Evolutionary conservation across 192 early-diverging fungal species (phyloP), one percentile per base, ranked within the genome.

Genomic region (Podila horticola): DNA sequence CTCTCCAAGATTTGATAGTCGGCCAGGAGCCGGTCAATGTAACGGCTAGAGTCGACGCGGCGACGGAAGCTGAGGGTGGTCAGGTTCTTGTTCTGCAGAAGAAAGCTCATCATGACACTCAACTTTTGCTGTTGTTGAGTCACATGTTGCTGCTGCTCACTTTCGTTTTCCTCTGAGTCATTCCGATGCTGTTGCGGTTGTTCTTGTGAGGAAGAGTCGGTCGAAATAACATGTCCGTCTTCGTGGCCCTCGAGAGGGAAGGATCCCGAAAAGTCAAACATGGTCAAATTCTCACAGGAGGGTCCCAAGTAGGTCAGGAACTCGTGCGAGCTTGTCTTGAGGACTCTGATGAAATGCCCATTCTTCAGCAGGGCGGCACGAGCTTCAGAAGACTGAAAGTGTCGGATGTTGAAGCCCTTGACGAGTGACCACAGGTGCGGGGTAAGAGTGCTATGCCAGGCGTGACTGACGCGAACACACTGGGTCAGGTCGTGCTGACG

Each of bases 401-500:
- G 24, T 20, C 52, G 52, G 52, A 55, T 26, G n/a, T 55, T 55
- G 52, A 55, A 55, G n/a, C n/a, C 52, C 52, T 55, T 55, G 52
- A 55, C 52, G 52, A 55, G 52, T 9, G 52, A n/a, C 52, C 52
- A 55, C 22, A 55, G 52, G 6, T 55, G 52, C 10, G 52, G 52
- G 17, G 52, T 55, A 22, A 55, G 24, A 55, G 52, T 22, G 9
- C 24, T 26, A 17, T 55, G 17, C n/a, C 52, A 55, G 24, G 52
- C 22, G 4, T 55, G 20, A 22, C 24, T 55, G 22, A 55, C 52
- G 8, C 19, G 52, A 10, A 55, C 52, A n/a, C 20, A 55, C 17
- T 55, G 52, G 20, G 52, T 26, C 8, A 55, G 52, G 24, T 55
- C 52, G 24, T 55, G 59, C 17, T 31, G 59, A 30, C 59, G 59